Base-by-base conservation (phyloP, 768 basidiomycete genomes). In the Cytidiella melzeri region DNA sequence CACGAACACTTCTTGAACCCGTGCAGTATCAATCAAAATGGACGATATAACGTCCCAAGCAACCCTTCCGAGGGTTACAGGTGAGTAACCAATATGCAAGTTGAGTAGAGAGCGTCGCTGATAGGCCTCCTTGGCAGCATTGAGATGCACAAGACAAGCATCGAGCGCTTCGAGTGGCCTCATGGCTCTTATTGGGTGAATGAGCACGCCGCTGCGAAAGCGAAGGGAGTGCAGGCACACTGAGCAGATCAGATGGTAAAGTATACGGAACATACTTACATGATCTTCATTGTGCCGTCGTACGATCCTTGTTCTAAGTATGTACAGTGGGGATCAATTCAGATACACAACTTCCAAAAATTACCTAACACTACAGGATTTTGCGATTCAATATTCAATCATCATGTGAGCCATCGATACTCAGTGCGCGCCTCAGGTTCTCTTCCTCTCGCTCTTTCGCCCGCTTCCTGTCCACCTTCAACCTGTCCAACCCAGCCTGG, bases 1-100 rank as follows among this genome's bases (percentile, higher is more conserved):
- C 94, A 98, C 67, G 92, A 97, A 60, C 89, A 96, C 63, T 98
- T 96, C 69, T 69, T 84, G 38, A 82, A 82, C 52, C 92, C 92
- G 2, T 90, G 88, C 59, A 86, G 89, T 15, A 91, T 97, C 70
- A 96, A 94, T 68, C 54, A 68, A 1, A 75, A 75, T 13, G 94
- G 93, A 36, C 74, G 91, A 36, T 97, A 96, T 67, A 93, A 92
- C 58, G 87, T 94, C 3, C 92, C 92, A 0, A 68, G 58, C 50
- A 79, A 87, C 57, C 73, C 87, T 0, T 67, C 74, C 15, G 92
- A 89, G 58, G 92, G 92, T 1, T 92, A 92, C 67, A 85, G 82
- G 81, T 81, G 25, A 19, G 73, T 58, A 43, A 34, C 5, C 12
- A 19, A 34, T 23, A 21, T n/a, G 26, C n/a, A n/a, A n/a, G n/a